Evolutionary conservation across 176 grass and related monocot genomes (phyloP).

Genomic region (Ensete glaucum): DNA sequence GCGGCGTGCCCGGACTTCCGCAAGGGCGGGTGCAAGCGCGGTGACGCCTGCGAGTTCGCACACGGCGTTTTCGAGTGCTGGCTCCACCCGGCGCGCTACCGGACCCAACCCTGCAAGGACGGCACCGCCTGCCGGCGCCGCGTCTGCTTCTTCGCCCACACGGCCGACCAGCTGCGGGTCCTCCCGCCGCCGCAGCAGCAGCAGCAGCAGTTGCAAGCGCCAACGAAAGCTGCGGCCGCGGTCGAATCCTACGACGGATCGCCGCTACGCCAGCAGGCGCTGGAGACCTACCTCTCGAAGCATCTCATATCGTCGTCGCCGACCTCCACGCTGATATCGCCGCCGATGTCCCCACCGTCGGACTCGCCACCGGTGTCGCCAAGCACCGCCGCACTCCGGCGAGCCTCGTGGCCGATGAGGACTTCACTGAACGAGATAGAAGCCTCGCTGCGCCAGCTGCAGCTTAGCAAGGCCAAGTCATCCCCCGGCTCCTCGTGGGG

Average conservation of each 20-base stretch:
- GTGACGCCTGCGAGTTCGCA: slow-evolving; percentile 7
- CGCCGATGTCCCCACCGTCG: neutral
- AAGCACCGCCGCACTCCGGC: neutral
- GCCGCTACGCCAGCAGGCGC: slow-evolving; percentile 4
- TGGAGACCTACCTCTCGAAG: slow-evolving; percentile 6
- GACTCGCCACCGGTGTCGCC: slow-evolving; percentile 21
- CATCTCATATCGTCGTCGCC: slow-evolving; percentile 1
- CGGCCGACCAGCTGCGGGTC: slow-evolving; percentile 1
- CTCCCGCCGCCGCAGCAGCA: slow-evolving; percentile 7
- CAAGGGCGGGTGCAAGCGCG: slow-evolving; percentile 3
- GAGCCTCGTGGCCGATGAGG: neutral
- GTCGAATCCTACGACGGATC: slow-evolving; percentile 9
- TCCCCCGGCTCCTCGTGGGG: neutral
- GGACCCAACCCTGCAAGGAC: slow-evolving; percentile 17
- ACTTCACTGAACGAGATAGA: neutral
- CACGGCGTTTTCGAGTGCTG: slow-evolving; percentile 18
- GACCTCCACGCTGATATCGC: neutral
- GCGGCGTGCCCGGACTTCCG: slow-evolving; percentile 33
- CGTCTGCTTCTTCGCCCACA: slow-evolving; percentile 17
- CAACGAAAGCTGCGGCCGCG: neutral
- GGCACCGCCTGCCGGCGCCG: slow-evolving; percentile 7
- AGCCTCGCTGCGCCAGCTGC: neutral
- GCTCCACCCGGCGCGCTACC: slow-evolving; percentile 16
- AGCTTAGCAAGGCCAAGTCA: slow-evolving; percentile 1
- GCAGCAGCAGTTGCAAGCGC: neutral